Base-by-base conservation (phyloP, 257 asterid species). In the Parsonsia alboflavescens region DNA sequence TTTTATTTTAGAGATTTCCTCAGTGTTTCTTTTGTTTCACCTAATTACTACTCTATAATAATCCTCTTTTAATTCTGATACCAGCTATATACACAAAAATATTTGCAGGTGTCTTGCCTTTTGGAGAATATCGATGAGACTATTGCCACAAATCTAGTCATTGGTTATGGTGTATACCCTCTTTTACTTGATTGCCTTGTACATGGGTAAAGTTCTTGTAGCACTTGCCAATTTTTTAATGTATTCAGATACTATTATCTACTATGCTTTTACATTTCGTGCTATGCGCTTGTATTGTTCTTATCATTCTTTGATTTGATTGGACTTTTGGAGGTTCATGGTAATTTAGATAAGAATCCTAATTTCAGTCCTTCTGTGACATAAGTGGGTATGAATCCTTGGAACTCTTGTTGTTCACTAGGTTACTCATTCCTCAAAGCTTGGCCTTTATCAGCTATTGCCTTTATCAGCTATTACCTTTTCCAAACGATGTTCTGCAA, bases 181-280 rank as follows among this genome's bases (percentile, higher is more conserved):
- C 96, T 84, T 78, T 84, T 94, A 78, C 97, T 94, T 66, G 77
- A 82, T 87, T 92, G 99, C 92, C 89, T 92, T 75, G 75, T 85
- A 52, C 86, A 85, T 72, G 99, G 99, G 99, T 92, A 92, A n/a
- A 77, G 86, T 73, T 76, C 63, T 66, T 15, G 56, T 54, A 79
- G 33, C 57, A 56, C 49, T 36, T 74, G 15, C 46, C 36, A 63
- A 63, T 39, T 33, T 63, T 17, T 36, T 26, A 63, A 63, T 36
- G 48, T 36, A 33, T 63, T 63, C 26, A 33, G 70, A 7, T 65
- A 39, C 17, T 39, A 0, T 39, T 39, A 16, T 10, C 15, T 36
- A 1, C 22, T 64, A 6, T 16, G 22, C 49, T 16, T 15, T 64
- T 6, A 0, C 15, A 16, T 10, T 36, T 39, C 45, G 50, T 65